Base-by-base conservation (phyloP, 1,139 yeast genomes). In the Debaryomyces nepalensis region DNA sequence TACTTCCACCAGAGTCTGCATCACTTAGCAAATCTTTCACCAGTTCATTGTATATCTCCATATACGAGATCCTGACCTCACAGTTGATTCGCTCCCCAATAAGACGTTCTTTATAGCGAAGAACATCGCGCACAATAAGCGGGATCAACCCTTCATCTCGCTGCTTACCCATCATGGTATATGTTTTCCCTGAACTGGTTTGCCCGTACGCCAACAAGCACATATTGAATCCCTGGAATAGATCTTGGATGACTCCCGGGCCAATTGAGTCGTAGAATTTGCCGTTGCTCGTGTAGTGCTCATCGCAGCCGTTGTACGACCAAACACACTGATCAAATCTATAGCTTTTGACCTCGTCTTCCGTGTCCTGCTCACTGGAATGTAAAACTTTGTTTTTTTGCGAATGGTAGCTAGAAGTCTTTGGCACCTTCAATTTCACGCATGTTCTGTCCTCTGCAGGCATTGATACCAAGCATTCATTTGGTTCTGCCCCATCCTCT, bases 151-250 rank as follows among this genome's bases (percentile, higher is more conserved):
- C 91, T 0, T 77, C 77, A 12, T 74, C 74, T 11, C 53, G 52
- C 0, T 65, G 59, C 7, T 59, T 52, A 0, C 91, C 91, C 83
- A 83, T 80, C 90, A 85, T 84, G 1, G 91, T 83, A 53, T 70
- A 78, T 0, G 91, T 81, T 54, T 85, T 85, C 3, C 93, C 93
- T 1, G 74, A 66, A 2, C 91, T 86, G 0, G 93, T 85, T 58
- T 85, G 91, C 1, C 95, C 95, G 54, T 86, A 82, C 0, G 93
- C 91, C 53, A 86, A 70, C 8, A 86, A 74, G 58, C 93, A 85
- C 18, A 87, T 84, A 57, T 86, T 85, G 59, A 75, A 86, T 0
- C 95, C 95, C 43, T 73, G 73, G 51, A 84, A 70, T 26, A 83
- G 76, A 54, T 85, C 88, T 22, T 75, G 72, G n/a, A 86, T 62